phyloP scores from a whole-genome alignment of 148 eudicot species.

The Pharnaceum exiguum region DNA sequence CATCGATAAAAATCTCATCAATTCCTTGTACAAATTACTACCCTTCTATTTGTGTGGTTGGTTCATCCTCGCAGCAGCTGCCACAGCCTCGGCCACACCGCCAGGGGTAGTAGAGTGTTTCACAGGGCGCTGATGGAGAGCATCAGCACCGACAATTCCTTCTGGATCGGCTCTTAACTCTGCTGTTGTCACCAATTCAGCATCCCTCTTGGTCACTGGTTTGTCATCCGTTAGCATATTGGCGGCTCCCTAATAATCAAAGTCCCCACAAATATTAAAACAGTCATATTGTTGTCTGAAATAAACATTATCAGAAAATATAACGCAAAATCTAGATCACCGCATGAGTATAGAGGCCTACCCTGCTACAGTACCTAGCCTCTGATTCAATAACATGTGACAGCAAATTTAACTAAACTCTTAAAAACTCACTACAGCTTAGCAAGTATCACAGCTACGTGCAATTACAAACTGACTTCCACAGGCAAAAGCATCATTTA shows the following conservation, averaged over 20 bases:
- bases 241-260: slow-evolving; percentile 41
- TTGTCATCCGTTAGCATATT: slow-evolving; percentile 42
- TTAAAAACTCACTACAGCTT: no score
- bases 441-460: no score
- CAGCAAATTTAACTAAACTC: no score
- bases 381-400: no score
- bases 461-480: no score
- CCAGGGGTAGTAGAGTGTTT: slow-evolving; percentile 39
- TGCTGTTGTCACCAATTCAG: slow-evolving; percentile 43
- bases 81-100: slow-evolving; percentile 52
- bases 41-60: slow-evolving; percentile 1
- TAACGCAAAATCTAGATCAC: no score
- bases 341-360: no score
- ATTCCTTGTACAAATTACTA: neutral
- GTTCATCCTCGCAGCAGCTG: slow-evolving; percentile 52
- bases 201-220: slow-evolving; percentile 44
- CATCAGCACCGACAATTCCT: slow-evolving; percentile 9
- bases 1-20: no score
- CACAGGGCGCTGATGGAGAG: neutral
- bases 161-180: slow-evolving; percentile 41
- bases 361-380: no score
- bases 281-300: no score
- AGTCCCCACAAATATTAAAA: neutral
- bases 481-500: no score
- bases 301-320: no score